These are phyloP conservation scores for Cladosporium halotolerans DNA, from an alignment of 2,329 filamentous ascomycete genomes.

Conservation along the genomic window DNA sequence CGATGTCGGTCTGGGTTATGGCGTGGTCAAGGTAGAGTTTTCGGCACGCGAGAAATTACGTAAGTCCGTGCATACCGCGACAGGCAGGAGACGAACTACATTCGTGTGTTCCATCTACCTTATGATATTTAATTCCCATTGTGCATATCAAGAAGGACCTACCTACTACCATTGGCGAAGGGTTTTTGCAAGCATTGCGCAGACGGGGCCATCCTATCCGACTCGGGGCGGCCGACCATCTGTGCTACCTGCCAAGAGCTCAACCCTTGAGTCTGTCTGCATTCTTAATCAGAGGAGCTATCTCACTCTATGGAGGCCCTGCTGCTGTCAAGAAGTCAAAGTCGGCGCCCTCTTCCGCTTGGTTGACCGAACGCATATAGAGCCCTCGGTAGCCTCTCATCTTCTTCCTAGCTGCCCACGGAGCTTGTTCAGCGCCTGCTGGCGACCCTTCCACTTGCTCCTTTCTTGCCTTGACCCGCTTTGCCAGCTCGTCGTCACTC, in stretches of 20 bases:
- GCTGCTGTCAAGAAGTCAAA: conserved; percentile 53
- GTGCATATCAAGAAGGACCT: too few relatives aligned
- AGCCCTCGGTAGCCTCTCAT: conserved; percentile 54
- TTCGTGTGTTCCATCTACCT: too few relatives aligned
- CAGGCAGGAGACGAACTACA: too few relatives aligned
- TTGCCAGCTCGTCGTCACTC: conserved; percentile 35
- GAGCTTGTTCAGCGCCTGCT: conserved; percentile 16
- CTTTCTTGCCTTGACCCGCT: conserved; percentile 32
- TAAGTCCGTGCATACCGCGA: neutral
- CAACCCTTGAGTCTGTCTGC: too few relatives aligned
- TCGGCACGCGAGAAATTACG: neutral
- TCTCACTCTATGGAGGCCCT: conserved; percentile 7
- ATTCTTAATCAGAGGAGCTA: too few relatives aligned
- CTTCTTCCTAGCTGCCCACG: conserved; percentile 21
- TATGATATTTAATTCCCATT: too few relatives aligned
- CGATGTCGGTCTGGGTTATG: neutral
- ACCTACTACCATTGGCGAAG: too few relatives aligned
- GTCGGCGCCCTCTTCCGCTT: conserved; percentile 54
- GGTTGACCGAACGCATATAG: conserved; percentile 55
- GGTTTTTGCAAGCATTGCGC: too few relatives aligned
- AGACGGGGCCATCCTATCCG: too few relatives aligned
- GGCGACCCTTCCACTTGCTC: conserved; percentile 14
- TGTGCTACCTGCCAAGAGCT: too few relatives aligned
- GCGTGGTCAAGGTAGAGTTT: neutral
- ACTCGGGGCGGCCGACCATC: too few relatives aligned